These are phyloP conservation scores for Incumbomyces lentus DNA, from an alignment of 2,329 filamentous ascomycete species.

Conservation along the genomic window DNA sequence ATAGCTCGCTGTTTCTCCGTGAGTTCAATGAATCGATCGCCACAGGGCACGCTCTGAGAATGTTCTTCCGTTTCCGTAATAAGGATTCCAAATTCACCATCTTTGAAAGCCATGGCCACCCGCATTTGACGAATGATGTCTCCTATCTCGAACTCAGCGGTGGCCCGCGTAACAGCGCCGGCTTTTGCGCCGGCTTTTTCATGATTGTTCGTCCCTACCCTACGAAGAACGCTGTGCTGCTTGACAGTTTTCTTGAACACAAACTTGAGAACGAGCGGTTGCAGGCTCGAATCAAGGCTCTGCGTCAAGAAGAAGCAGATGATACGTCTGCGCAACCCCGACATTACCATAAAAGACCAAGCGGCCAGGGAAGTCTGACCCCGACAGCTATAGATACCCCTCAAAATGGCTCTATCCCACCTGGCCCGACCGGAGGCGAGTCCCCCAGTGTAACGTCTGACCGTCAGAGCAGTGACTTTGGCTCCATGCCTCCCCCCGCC, in stretches of 20 bases:
- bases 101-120: slow-evolving; percentile 86
- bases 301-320: slow-evolving; percentile 75
- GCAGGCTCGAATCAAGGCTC: slow-evolving; percentile 69
- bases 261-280: slow-evolving; percentile 92
- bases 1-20: slow-evolving; percentile 68
- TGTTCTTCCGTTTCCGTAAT: slow-evolving; percentile 77
- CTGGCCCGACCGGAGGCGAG: neutral
- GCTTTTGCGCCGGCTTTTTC: slow-evolving; percentile 80
- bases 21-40: slow-evolving; percentile 86
- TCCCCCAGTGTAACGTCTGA: slow-evolving; percentile 14
- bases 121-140: slow-evolving; percentile 66
- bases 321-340: slow-evolving; percentile 56
- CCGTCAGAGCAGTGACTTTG: slow-evolving; percentile 17
- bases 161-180: slow-evolving; percentile 53
- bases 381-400: slow-evolving; percentile 13
- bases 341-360: slow-evolving; percentile 22
- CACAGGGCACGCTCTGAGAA: slow-evolving; percentile 64
- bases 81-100: slow-evolving; percentile 65
- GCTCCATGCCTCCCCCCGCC: slow-evolving; percentile 57
- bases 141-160: slow-evolving; percentile 31
- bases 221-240: slow-evolving; percentile 70
- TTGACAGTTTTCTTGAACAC: slow-evolving; percentile 91
- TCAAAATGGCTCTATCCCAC: neutral
- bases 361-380: slow-evolving; percentile 12
- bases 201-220: slow-evolving; percentile 88